Evolutionary conservation across 805 yeast genomes (phyloP), one percentile per base, ranked within the genome.

Genomic region (Metschnikowia similis): DNA sequence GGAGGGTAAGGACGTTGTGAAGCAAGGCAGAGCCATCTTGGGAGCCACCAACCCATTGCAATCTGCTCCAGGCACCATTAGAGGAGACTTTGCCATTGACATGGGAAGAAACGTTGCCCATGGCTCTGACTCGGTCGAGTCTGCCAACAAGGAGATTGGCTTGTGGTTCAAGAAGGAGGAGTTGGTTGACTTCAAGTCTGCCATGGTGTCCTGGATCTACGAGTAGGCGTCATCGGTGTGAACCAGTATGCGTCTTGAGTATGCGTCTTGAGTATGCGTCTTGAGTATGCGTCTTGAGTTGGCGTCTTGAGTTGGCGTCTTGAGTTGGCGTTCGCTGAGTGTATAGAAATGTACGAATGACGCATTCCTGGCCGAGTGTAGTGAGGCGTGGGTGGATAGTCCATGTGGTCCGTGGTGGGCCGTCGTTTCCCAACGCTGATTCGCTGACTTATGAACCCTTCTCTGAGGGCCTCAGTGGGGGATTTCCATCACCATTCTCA

Each of bases 1-100:
- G 99, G 98, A 94, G 79, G 99, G 99, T 77, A 94, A 91, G 82
- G 97, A 94, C 70, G 99, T 84, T 73, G 99, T 94, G 75, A 91
- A 92, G 81, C 96, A 89, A 76, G 99, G 99, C 74, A 87, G 99
- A 80, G 85, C 81, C 66, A 85, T 94, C 73, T 84, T 94, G 67
- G 99, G 99, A 79, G 98, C 99, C 65, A 94, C 99, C 76, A 92
- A 94, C 88, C 99, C 99, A 72, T 81, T 86, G 72, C 84, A 82
- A 65, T 88, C 97, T 65, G 92, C 96, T 62, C 98, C 98, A 75
- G 99, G 99, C 76, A 94, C 99, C 77, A 94, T 94, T 83, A 90
- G 99, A 82, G 98, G 96, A 74, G 99, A 94, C 80, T 94, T 77
- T 65, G 99, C 97, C 73, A 79, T 94, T 66, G 99, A 94, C 78